Base-by-base conservation (phyloP, 257 asterid species). In the Coffea canephora region DNA sequence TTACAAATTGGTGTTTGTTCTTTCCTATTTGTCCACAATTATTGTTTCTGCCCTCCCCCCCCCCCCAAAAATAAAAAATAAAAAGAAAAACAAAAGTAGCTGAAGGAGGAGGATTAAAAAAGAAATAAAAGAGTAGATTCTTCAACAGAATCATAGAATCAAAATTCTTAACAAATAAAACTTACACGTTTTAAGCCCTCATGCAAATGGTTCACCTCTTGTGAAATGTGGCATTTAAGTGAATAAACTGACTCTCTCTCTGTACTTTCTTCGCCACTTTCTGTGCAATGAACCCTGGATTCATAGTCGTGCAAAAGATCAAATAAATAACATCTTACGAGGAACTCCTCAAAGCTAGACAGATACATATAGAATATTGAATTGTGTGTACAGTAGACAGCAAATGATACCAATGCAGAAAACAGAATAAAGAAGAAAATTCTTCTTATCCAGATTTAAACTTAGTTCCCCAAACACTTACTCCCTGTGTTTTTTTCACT, bases 201-300 rank as follows among this genome's bases (percentile, higher is more conserved):
- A 43, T 94, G 99, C 80, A 96, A 92, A 89, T 94, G 97, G 82
- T 96, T 96, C 92, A 96, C 99, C 85, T 96, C 99, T 27, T 96
- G 99, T 1, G 98, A 96, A 79, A 96, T 96, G 88, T 94, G 98
- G 88, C 99, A 96, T 86, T 96, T 96, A 41, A 96, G 97, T 75
- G 98, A 89, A 89, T 92, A 92, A 62, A 96, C 98, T 1, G 96
- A 88, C 86, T 96, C 99, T 10, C 85, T 84, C 81, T 96, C 98
- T 3, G 95, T 88, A 79, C 97, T 94, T 89, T 96, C 99, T 81
- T 96, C 99, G 79, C 97, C 95, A 88, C 99, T 96, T 89, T 96
- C 99, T 78, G 98, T 92, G 81, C 99, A 96, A 81, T 96, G 98
- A 71, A 96, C 85, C 95, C 99, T 96, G 85, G 80, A 79, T 85